Base-by-base conservation (phyloP, 2,329 filamentous ascomycete species). In the Claviceps sp. region DNA sequence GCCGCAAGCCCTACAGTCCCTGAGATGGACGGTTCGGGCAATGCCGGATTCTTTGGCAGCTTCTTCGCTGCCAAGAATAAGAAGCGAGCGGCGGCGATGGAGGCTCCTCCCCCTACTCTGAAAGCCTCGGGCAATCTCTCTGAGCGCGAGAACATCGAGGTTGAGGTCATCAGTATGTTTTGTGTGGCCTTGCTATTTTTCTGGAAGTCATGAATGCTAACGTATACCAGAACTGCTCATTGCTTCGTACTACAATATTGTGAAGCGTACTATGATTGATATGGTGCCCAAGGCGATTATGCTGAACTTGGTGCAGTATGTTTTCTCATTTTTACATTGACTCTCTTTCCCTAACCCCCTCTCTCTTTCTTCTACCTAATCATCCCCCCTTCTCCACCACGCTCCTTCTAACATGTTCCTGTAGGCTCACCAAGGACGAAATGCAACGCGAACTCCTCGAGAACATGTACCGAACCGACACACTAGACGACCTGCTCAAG, bases 11-110 rank as follows among this genome's bases (percentile, higher is more conserved):
- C 89, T 7, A 85, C 84, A 41, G 72, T 89, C 51, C 65, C 70
- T 49, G 72, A 81, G 44, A 59, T 65, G 43, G 70, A 73, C 45
- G 71, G 70, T 30, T 69, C 68, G 55, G 68, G 68, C 51, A 87
- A 87, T 64, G 74, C 78, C 55, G 89, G 91, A 40, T 98, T 98
- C 78, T 98, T 98, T 62, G 93, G 93, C 60, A 95, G 88, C 64
- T 98, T 98, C 80, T 98, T 96, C 66, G 89, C 93, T 11, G 90
- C 88, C 65, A 98, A 97, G 81, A 98, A 97, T 75, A 98, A 97
- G 83, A 98, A 98, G 81, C 97, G 96, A 84, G 94, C 95, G 73
- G 93, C 93, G n/a, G 90, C 91, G 47, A 98, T 98, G 93, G 93
- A 98, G 68, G 77, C 93, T 14, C 93, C 93, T 41, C 93, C 93